Conservation (phyloP, 1,284 basidiomycete species). For the Lignosus rhinocerotis region DNA sequence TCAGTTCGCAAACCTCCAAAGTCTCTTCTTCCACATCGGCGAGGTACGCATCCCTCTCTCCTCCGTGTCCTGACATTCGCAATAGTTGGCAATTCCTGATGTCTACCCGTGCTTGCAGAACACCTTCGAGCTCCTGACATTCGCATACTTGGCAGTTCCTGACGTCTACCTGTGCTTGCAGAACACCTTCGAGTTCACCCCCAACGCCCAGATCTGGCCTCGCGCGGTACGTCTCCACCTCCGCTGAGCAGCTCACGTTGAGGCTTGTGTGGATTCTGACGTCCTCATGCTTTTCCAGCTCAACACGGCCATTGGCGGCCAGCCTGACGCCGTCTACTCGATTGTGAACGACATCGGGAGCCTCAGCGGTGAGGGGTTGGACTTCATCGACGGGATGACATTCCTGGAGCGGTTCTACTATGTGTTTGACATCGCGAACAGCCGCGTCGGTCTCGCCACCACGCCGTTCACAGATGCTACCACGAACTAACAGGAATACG, state of each 20-base stretch:
- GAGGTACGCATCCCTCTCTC: conserved; percentile 18
- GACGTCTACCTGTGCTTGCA: not conserved
- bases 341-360: conserved; percentile 29
- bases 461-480: conserved; percentile 41
- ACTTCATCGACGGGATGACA: conserved; percentile 36
- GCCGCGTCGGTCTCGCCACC: conserved; percentile 44
- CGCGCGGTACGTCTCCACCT: conserved; percentile 36
- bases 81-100: not conserved
- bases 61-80: not conserved
- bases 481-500: conserved; percentile 35
- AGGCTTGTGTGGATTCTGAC: not conserved
- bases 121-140: not conserved
- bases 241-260: too few species aligned
- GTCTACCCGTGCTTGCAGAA: not conserved
- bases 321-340: conserved; percentile 29
- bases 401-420: conserved; percentile 64
- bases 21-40: conserved; percentile 32
- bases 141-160: not conserved
- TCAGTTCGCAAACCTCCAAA: conserved; percentile 28
- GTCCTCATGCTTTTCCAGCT: conserved; percentile 18
- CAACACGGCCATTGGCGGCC: conserved; percentile 32
- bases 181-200: conserved; percentile 42
- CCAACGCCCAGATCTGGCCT: conserved; percentile 59
- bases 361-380: conserved; percentile 28
- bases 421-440: conserved; percentile 60